These are phyloP conservation scores for Rachicladosporium sp. DNA, from an alignment of 2,329 filamentous ascomycete genomes.

Conservation along the genomic window DNA sequence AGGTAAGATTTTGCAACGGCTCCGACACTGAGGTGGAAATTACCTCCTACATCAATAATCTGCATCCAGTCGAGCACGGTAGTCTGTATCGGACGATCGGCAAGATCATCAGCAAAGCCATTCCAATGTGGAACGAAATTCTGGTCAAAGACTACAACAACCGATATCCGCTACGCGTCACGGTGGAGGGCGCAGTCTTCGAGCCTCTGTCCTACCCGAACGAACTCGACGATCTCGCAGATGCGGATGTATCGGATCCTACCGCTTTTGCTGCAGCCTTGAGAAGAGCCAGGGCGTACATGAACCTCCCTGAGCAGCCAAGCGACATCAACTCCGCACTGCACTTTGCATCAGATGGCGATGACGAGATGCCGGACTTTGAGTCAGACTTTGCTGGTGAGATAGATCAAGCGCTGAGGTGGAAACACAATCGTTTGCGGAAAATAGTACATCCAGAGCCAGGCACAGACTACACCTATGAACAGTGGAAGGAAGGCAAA, in stretches of 20 bases:
- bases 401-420: neutral
- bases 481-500: conserved; percentile 1
- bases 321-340: too few species aligned
- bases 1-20: conserved; percentile 9
- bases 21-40: conserved; percentile 9
- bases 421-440: conserved; percentile 1
- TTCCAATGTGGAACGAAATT: conserved; percentile 18
- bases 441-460: conserved; percentile 4
- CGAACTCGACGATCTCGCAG: neutral
- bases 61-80: conserved; percentile 14
- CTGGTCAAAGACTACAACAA: conserved; percentile 26
- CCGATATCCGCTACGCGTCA: conserved; percentile 1
- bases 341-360: too few species aligned
- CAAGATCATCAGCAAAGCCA: conserved; percentile 11
- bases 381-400: neutral
- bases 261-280: too few species aligned
- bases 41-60: conserved; percentile 22
- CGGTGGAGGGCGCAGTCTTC: neutral
- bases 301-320: too few species aligned
- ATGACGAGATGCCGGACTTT: too few species aligned
- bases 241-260: neutral
- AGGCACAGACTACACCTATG: conserved; percentile 2
- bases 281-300: too few species aligned
- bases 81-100: conserved; percentile 16
- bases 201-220: neutral